Conservation (phyloP, 2,329 filamentous ascomycete species). For the Colletotrichum sp. region DNA sequence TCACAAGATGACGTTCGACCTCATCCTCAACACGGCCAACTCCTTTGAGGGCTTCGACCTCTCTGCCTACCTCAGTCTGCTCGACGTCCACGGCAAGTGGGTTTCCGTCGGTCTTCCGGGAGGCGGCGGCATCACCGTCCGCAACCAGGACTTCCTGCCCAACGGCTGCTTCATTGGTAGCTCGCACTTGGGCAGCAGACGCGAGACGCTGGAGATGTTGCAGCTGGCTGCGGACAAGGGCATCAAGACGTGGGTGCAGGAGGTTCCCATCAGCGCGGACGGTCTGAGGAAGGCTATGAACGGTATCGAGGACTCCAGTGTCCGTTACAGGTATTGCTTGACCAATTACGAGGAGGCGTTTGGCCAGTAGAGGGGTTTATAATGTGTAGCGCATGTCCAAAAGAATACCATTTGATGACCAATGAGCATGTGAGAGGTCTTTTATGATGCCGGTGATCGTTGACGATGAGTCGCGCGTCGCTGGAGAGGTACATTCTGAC, state of each 20-base stretch:
- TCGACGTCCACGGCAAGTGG: conserved; percentile 84
- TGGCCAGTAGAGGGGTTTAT: conserved; percentile 42
- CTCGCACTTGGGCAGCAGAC: conserved; percentile 73
- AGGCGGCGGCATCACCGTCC: conserved; percentile 72
- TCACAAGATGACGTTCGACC: conserved; percentile 71
- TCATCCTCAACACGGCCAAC: conserved; percentile 78
- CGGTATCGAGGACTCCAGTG: conserved; percentile 72
- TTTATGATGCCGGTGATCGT: too few species aligned
- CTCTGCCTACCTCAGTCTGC: conserved; percentile 73
- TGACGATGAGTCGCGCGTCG: too few species aligned
- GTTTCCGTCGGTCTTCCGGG: conserved; percentile 82
- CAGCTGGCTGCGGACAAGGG: conserved; percentile 73
- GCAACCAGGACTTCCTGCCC: conserved; percentile 74
- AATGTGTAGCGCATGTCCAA: not conserved
- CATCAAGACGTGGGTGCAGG: conserved; percentile 73
- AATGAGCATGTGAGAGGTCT: too few species aligned
- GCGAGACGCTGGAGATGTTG: conserved; percentile 75
- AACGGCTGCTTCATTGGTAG: conserved; percentile 78
- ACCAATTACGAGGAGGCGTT: conserved; percentile 74
- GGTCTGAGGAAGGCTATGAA: conserved; percentile 73
- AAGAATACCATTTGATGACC: conserved; percentile 8
- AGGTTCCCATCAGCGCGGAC: conserved; percentile 74
- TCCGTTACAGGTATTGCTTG: conserved; percentile 79
- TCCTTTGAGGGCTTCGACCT: conserved; percentile 72
- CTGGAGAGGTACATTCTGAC: too few species aligned